Base-by-base conservation (phyloP, 2,329 filamentous ascomycete species). In the Teratosphaeria nubilosa region DNA sequence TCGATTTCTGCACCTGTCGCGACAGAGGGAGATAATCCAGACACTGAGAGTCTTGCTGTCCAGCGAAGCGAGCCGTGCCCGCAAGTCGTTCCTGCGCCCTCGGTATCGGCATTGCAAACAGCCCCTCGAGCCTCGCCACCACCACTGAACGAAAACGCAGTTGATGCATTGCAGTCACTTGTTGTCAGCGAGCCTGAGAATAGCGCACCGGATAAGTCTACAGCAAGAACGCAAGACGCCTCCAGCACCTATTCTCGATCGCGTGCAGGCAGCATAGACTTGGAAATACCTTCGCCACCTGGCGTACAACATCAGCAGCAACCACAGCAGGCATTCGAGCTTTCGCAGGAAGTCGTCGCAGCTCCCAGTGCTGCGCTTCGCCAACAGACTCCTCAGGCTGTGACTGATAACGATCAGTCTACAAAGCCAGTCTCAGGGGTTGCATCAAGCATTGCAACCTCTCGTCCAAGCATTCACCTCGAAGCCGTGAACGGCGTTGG, bases 1-100 rank as follows among this genome's bases (percentile, higher is more conserved):
- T 56, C 54, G 2, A 60, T 54, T 37, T 55, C 59, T 25, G 56
- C 56, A 22, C 53, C 56, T 34, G 55, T 56, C 20, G 34, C 30
- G 27, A 22, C 30, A 4, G 53, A 41, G 14, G 10, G 24, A 22
- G 51, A 53, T 30, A 11, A 53, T 11, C 20, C 24, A 5, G 51
- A 30, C 7, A 14, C 30, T 30, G 25, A 22, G 5, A 10, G 37
- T 56, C n/a, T 20, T 41, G 53, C n/a, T 41, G 31, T 55, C 6
- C 9, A 20, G 22, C 22, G 7, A 55, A 2, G 16, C 41, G n/a
- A 48, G 41, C n/a, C n/a, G 5, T 48, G 3, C 20, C 10, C 41
- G 9, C 41, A 48, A n/a, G n/a, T 10, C 41, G 6, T 48, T 20
- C n/a, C n/a, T 48, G 41, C n/a, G 41, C 20, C 41, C 20, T 48